A percentile compares a stretch with the other conserved stretches of the same genome.
These are phyloP conservation scores for Fraxinus angustifolia DNA, from an alignment of 305 asterid genomes.

Conservation along the genomic window DNA sequence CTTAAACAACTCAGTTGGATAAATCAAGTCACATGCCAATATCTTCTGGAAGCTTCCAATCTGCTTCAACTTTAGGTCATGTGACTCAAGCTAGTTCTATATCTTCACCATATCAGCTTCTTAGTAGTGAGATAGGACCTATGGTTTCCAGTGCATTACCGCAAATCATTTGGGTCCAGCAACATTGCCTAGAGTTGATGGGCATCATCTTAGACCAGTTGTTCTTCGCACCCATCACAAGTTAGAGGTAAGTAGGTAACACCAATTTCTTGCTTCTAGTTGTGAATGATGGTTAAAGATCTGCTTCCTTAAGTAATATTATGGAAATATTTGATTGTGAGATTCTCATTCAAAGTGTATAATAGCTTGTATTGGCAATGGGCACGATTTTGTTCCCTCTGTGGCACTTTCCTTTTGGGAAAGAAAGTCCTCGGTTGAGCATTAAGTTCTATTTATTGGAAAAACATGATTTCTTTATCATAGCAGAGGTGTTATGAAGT, in stretches of 20 bases:
- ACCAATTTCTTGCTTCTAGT: conserved; percentile 13
- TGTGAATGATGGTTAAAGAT: not conserved
- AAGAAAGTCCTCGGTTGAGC: not conserved
- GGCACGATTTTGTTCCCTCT: too few relatives aligned
- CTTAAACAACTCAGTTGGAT: conserved; percentile 51
- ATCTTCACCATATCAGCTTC: conserved; percentile 75
- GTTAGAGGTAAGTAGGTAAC: conserved; percentile 49
- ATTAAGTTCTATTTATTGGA: not conserved
- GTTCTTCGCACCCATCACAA: conserved; percentile 54
- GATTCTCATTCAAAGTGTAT: conserved; percentile 6
- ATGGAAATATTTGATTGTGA: conserved; percentile 12
- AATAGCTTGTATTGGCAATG: not conserved
- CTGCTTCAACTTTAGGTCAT: conserved; percentile 43
- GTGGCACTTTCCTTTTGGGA: conserved; percentile 9
- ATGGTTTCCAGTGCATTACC: conserved; percentile 47
- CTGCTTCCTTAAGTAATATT: conserved; percentile 5
- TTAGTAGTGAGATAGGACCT: conserved; percentile 80
- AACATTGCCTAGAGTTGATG: conserved; percentile 53
- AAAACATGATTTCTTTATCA: not conserved
- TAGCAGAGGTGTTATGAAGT: not conserved
- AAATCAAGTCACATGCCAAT: conserved; percentile 45
- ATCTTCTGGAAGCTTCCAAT: conserved; percentile 49
- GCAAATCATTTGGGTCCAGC: conserved; percentile 52
- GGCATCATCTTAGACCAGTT: conserved; percentile 55
- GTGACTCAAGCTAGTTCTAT: conserved; percentile 38